Percentiles rank a stretch among this genome's conserved stretches.
Conservation (phyloP, 306 rosid genomes). For the Medicago ruthenica region DNA sequence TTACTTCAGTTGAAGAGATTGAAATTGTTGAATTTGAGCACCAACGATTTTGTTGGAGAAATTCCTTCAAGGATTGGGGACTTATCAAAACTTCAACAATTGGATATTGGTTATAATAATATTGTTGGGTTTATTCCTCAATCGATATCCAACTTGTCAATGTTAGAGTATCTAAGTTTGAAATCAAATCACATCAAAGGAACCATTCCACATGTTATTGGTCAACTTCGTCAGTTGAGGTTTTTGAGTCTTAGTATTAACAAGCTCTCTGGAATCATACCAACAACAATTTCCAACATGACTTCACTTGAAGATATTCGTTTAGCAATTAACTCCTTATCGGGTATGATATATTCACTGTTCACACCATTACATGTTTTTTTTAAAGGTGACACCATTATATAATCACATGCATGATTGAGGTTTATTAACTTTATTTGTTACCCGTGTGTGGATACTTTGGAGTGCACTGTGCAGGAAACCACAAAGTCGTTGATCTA, state of each 20-base stretch:
- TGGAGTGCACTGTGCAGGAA: no score
- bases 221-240: not conserved
- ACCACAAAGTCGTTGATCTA: no score
- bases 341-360: slow-evolving; percentile 31
- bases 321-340: not conserved
- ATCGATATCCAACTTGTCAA: no score
- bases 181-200: no score
- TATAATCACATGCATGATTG: no score
- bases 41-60: slow-evolving; percentile 16
- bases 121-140: no score
- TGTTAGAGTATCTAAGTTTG: no score
- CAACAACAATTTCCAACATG: not conserved
- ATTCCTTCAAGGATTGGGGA: not conserved
- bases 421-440: no score
- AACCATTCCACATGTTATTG: no score
- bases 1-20: not conserved
- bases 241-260: not conserved
- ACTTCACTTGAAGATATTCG: slow-evolving; percentile 4
- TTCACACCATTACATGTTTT: not conserved
- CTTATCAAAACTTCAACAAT: not conserved
- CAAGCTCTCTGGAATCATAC: not conserved
- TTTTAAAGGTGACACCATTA: no score
- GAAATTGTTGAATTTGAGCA: not conserved
- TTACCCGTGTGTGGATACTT: no score
- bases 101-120: not conserved